Percentiles rank a stretch among this genome's conserved stretches.
Conservation (phyloP, 345 rosid genomes). For the Microcos paniculata region DNA sequence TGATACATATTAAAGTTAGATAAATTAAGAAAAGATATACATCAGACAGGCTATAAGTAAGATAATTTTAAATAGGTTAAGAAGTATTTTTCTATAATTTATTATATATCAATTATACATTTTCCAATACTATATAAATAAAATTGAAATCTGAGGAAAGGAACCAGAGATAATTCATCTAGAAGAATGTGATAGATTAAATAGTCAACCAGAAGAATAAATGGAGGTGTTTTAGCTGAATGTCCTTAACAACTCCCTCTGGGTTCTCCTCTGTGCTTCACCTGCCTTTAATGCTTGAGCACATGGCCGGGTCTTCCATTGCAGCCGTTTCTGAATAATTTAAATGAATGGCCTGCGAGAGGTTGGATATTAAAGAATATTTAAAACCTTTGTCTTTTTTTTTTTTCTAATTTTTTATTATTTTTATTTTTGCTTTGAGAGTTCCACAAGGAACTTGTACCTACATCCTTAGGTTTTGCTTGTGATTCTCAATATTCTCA, state of each 20-base stretch:
- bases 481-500: slow-evolving; percentile 21
- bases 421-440: slow-evolving; percentile 10
- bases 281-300: slow-evolving; percentile 50
- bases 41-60: too few relatives aligned
- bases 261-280: slow-evolving; percentile 21
- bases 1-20: too few relatives aligned
- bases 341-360: slow-evolving; percentile 40
- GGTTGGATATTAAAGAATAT: slow-evolving; percentile 29
- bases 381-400: slow-evolving; percentile 22
- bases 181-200: slow-evolving; percentile 13
- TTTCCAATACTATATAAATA: too few relatives aligned
- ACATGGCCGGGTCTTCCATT: slow-evolving; percentile 60
- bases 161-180: not conserved
- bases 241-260: slow-evolving; percentile 22
- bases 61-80: too few relatives aligned
- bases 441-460: slow-evolving; percentile 19
- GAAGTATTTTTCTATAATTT: too few relatives aligned
- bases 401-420: not conserved
- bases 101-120: too few relatives aligned
- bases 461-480: slow-evolving; percentile 15
- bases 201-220: slow-evolving; percentile 16
- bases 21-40: too few relatives aligned
- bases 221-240: slow-evolving; percentile 16
- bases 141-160: not conserved
- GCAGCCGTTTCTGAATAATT: slow-evolving; percentile 36